These are phyloP conservation scores for Eimeria falciformis DNA, from an alignment of 169 alveolate genomes.

Conservation along the genomic window DNA sequence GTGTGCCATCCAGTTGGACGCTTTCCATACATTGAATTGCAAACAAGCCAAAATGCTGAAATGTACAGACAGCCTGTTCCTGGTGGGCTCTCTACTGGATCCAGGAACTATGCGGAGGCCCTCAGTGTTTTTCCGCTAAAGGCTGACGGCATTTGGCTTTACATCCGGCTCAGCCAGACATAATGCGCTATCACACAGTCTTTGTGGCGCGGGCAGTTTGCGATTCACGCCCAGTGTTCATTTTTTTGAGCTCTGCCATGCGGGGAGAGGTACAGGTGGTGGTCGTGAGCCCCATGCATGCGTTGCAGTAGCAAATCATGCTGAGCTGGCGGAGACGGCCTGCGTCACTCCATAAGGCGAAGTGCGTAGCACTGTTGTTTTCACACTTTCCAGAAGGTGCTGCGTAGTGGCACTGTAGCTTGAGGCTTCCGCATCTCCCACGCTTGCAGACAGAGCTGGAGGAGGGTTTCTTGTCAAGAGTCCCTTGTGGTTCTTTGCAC, in stretches of 20 bases:
- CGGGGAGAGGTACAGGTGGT: slow-evolving; percentile 46
- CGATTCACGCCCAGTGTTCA: too few species aligned
- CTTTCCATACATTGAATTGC: too few species aligned
- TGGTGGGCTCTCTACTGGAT: too few species aligned
- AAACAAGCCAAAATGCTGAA: too few species aligned
- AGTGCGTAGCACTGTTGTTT: slow-evolving; percentile 37
- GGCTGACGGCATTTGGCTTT: too few species aligned
- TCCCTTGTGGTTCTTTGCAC: neutral
- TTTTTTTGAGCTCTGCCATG: slow-evolving; percentile 67
- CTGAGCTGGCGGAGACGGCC: slow-evolving; percentile 50
- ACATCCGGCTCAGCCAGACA: too few species aligned
- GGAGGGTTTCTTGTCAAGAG: neutral
- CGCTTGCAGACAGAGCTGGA: slow-evolving; percentile 30
- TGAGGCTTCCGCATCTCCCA: neutral
- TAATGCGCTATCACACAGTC: too few species aligned
- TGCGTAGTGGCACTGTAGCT: slow-evolving; percentile 20
- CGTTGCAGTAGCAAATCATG: slow-evolving; percentile 61
- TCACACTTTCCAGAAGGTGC: neutral
- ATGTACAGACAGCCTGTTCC: too few species aligned
- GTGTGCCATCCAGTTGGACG: too few species aligned
- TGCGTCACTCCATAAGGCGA: slow-evolving; percentile 48
- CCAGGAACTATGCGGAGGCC: too few species aligned
- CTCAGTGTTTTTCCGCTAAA: too few species aligned
- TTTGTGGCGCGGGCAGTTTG: too few species aligned
- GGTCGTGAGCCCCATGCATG: slow-evolving; percentile 31